Base-by-base conservation (phyloP, 345 rosid species). In the Odontarrhena argentea region DNA sequence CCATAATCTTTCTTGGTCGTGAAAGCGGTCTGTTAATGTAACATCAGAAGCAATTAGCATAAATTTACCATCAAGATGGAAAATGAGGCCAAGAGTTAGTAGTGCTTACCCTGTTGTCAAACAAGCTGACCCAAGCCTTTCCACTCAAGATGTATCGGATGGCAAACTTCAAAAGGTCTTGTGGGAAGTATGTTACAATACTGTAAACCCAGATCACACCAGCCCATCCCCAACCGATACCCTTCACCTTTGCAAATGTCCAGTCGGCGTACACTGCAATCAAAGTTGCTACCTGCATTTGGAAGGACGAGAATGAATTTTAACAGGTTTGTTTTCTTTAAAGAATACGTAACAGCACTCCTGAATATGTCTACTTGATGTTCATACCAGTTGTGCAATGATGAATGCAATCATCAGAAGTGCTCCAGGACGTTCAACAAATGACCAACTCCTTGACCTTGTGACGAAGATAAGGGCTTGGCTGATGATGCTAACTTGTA, bases 121-220 rank as follows among this genome's bases (percentile, higher is more conserved):
- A 80, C 67, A 93, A 28, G 78, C 85, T 90, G 36, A 30, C 32
- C 98, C 98, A 93, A 15, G 96, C 97, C 81, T 83, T 86, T 69
- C 97, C 97, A 32, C 92, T 88, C 64, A 94, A 79, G 65, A 89
- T 84, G 77, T 88, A 94, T 48, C 97, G 86, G 46, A 83, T 88
- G 48, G 86, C 80, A 48, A 94, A 94, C 79, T 94, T 94, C 75
- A 94, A 46, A 35, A 85, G 0, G 70, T 94, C 99, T 3, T 86
- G 92, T 5, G 99, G 99, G 49, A 91, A 3, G 48, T 88, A 94
- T 78, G 81, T 79, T 38, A 94, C 73, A 26, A 88, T 11, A 61
- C 97, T 94, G 78, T 79, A 94, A 52, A 94, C 47, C 99, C 99
- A 94, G 40, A 94, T 85, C 49, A 84, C 82, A 34, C 95, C 99